These are phyloP conservation scores for Uronychia binucleata DNA, from an alignment of 73 alveolate species.

Conservation along the genomic window DNA sequence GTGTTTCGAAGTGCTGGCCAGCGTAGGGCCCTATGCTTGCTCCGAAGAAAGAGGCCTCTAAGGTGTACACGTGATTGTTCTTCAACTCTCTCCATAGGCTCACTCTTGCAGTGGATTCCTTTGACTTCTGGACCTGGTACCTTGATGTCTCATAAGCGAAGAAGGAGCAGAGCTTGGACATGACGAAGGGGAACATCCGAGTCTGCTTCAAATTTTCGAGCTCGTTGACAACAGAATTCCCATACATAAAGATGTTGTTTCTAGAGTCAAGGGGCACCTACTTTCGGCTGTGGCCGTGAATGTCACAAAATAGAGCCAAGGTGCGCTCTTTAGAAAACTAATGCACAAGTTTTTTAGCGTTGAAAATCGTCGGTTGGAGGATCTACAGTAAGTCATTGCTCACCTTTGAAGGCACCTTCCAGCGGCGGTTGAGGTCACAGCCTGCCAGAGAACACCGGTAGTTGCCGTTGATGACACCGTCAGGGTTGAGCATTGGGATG, in stretches of 20 bases:
- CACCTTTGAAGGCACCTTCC: conserved; percentile 86
- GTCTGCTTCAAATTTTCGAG: conserved; percentile 27
- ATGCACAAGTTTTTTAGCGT: conserved; percentile 50
- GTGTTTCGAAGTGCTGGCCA: conserved; percentile 64
- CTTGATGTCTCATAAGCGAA: conserved; percentile 12
- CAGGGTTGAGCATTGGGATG: conserved; percentile 91
- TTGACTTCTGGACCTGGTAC: conserved; percentile 46
- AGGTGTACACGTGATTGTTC: conserved; percentile 68
- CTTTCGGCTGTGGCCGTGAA: conserved; percentile 82
- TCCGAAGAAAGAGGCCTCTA: conserved; percentile 83
- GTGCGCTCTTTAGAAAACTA: conserved; percentile 63
- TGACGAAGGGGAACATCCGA: conserved; percentile 37
- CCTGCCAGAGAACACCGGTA: conserved; percentile 86
- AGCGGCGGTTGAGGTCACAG: conserved; percentile 90
- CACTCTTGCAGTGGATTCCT: conserved; percentile 84
- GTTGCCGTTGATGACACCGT: conserved; percentile 93
- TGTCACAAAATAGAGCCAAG: conserved; percentile 75
- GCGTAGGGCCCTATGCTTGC: conserved; percentile 58
- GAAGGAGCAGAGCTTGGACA: conserved; percentile 30
- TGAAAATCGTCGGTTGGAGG: conserved; percentile 72
- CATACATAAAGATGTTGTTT: conserved; percentile 37
- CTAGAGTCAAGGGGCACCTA: neutral
- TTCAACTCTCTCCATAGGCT: conserved; percentile 77
- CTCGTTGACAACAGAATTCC: conserved; percentile 14
- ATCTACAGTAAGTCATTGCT: conserved; percentile 43